Evolutionary conservation across 805 yeast genomes (phyloP), one percentile per base, ranked within the genome.

Genomic region (Maudiozyma barnettii): DNA sequence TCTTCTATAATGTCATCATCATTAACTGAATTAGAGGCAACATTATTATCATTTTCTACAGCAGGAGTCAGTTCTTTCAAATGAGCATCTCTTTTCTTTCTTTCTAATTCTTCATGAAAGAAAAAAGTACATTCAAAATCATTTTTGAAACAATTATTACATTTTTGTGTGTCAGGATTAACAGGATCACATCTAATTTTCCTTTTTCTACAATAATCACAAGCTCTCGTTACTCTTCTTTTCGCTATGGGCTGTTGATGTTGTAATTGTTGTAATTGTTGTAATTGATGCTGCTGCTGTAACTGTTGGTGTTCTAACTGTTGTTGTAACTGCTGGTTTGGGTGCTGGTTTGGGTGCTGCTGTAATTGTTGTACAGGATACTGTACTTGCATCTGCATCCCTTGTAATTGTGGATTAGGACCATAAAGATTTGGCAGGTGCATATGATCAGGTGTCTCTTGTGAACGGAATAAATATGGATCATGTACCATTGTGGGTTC

Each of bases 201-300:
- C 22, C 57, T 51, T 33, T 47, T 50, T 37, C 60, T 49, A 45
- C 60, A 56, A 19, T 50, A 47, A 43, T 56, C 60, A 47, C 60
- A 56, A 1, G 60, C 60, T 45, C 48, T 55, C 13, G 51, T 46
- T 3, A 47, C 49, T 46, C 60, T 46, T 26, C 49, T 53, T 21
- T 49, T 49, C 5, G 10, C 19, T 14, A 20, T 12, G 16, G n/a
- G 36, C 14, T 36, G 42, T 29, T 41, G 42, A 14, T 16, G 37
- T n/a, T 19, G 44, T 21, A 14, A 10, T 10, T 40, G 29, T 14
- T 26, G 43, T 10, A 26, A 8, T 8, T 41, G 44, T 6, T 16
- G 18, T 12, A 23, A 12, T 7, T 8, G 41, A 14, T 26, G 35
- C 20, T 26, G 20, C 5, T n/a, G 43, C 6, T n/a, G 43, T 13